Evolutionary conservation across 192 early-diverging fungal species (phyloP), one percentile per base, ranked within the genome.

Genomic region (Backusella macrospora): DNA sequence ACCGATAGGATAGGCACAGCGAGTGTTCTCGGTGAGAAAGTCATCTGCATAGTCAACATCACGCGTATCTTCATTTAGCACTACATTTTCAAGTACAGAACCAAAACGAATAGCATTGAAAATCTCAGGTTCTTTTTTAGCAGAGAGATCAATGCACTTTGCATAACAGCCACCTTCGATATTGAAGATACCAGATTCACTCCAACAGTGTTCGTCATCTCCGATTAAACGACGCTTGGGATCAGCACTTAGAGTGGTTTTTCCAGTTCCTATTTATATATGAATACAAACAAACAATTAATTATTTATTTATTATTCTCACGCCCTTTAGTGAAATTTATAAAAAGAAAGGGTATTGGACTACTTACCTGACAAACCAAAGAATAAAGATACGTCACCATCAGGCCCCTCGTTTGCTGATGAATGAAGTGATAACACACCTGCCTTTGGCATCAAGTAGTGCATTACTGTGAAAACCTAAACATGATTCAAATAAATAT

Each of bases 151-250:
- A 74, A 99, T 95, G 78, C 91, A 91, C 84, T 99, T 99, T 72
- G 97, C 97, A 79, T 99, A 99, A 85, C 97, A 99, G 21, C 97
- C 97, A 67, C 97, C 97, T 86, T 99, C 97, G 69, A 99, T 96
- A 84, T 99, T 99, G 90, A 99, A 99, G 64, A 97, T 85, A 67
- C 96, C 96, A 43, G 88, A 88, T 76, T 97, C 94, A 34, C 92
- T 93, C 97, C 97, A 99, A 81, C 96, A 97, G 84, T 99, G 97
- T 85, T 99, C 97, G 85, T 99, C 97, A 84, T 99, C 97, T 81
- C 97, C 97, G 80, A 99, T 99, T 49, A 99, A 83, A 73, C 86
- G 85, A 39, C 97, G 93, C 75, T 86, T 90, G 9, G 95, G 96
- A 74, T 99, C 96, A 6, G 97, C 97, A 18, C 94, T 96, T 47